Conservation (phyloP, 768 basidiomycete species). For the Lactarius trivialis region DNA sequence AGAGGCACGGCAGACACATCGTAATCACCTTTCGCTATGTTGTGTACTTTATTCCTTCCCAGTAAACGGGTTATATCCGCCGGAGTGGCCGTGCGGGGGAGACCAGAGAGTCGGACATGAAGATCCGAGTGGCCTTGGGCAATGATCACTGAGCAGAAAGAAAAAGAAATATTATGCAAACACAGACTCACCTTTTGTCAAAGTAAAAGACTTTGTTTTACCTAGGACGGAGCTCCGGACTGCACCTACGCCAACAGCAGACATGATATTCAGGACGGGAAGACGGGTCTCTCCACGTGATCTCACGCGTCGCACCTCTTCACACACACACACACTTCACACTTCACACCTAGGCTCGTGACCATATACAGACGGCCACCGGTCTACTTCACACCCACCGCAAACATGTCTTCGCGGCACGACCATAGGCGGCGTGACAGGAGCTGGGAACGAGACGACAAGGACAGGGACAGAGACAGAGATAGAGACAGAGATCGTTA, state of each 20-base stretch:
- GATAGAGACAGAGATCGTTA: conserved; percentile 22
- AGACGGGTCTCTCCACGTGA: conserved; percentile 7
- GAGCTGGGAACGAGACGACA: conserved; percentile 27
- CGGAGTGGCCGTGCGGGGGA: conserved; percentile 19
- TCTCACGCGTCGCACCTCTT: background rate
- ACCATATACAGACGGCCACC: too few species aligned
- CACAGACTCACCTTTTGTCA: background rate
- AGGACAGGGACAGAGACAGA: conserved; percentile 21
- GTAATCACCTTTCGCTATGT: conserved; percentile 12
- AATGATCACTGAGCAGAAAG: background rate
- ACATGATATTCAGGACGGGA: conserved; percentile 2
- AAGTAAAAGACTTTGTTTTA: background rate
- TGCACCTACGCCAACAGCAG: background rate
- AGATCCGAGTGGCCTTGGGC: conserved; percentile 8
- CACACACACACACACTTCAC: too few species aligned
- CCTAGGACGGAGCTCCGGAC: background rate
- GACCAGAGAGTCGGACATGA: conserved; percentile 15
- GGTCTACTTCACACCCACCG: too few species aligned
- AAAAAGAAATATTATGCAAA: background rate
- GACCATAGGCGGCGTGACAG: conserved; percentile 30
- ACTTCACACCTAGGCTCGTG: too few species aligned
- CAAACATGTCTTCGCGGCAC: conserved; percentile 31
- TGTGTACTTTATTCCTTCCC: conserved; percentile 11
- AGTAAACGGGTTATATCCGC: conserved; percentile 21
- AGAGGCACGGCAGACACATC: background rate